A percentile compares a stretch with the other conserved stretches of the same genome.
Evolutionary conservation across 306 rosid genomes (phyloP).

Genomic region (Prinsepia uniflora): DNA sequence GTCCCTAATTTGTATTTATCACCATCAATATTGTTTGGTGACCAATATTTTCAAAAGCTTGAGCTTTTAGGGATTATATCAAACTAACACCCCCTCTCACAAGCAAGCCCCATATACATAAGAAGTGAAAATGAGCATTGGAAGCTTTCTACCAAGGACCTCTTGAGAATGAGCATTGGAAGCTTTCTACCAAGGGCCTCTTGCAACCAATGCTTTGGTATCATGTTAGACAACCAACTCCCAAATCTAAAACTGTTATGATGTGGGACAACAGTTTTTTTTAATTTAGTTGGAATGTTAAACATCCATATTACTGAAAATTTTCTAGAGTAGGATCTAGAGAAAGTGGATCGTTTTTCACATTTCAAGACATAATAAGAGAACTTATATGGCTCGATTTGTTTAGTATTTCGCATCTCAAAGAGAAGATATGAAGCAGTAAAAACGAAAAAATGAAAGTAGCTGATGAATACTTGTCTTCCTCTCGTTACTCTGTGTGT

Average conservation of each 20-base stretch:
- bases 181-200: background rate
- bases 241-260: background rate
- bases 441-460: background rate
- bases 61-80: background rate
- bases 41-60: background rate
- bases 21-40: background rate
- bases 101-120: too few species aligned
- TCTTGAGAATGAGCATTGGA: background rate
- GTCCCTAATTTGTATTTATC: constrained; percentile 4
- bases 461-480: background rate
- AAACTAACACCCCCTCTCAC: background rate
- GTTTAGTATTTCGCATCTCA: background rate
- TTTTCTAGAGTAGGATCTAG: background rate
- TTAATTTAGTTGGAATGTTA: background rate
- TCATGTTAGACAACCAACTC: background rate
- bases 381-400: background rate
- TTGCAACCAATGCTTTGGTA: background rate
- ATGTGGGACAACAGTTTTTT: background rate
- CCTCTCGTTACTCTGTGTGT: too few species aligned
- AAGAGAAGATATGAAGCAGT: background rate
- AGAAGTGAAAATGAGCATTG: too few species aligned
- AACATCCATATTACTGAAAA: background rate
- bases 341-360: background rate
- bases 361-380: background rate
- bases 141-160: too few species aligned